Percentiles rank a stretch among this genome's conserved stretches.
These are phyloP conservation scores for Rhizopogon rudus DNA, from an alignment of 768 basidiomycete genomes.

Conservation along the genomic window DNA sequence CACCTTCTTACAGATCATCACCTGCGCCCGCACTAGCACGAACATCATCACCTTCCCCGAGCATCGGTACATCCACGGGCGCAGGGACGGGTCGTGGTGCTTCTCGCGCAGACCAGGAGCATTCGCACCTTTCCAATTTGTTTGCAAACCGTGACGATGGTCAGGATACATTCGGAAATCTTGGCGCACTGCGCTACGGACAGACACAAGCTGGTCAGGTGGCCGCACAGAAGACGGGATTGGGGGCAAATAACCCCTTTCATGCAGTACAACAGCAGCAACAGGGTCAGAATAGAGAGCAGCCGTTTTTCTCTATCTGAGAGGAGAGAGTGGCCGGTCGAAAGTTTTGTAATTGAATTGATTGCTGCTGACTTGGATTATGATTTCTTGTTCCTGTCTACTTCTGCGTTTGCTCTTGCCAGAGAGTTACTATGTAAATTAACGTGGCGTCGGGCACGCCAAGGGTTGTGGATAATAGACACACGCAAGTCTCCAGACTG, in stretches of 20 bases:
- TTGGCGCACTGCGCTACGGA: constrained; percentile 71
- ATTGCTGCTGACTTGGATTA: no score
- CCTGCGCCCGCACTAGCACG: constrained; percentile 39
- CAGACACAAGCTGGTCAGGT: constrained; percentile 50
- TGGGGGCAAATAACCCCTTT: constrained; percentile 59
- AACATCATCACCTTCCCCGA: constrained; percentile 35
- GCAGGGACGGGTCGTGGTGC: constrained; percentile 15
- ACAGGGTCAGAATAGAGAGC: constrained; percentile 42
- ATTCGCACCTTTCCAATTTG: constrained; percentile 69
- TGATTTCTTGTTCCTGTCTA: no score
- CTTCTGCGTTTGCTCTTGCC: no score
- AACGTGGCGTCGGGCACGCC: no score
- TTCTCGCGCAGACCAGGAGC: constrained; percentile 59
- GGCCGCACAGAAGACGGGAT: constrained; percentile 43
- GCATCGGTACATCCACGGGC: constrained; percentile 21
- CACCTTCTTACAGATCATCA: constrained; percentile 25
- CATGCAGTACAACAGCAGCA: constrained; percentile 54
- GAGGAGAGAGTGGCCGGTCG: no score
- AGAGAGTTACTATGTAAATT: no score
- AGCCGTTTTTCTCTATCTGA: constrained; percentile 75
- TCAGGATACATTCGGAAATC: constrained; percentile 92
- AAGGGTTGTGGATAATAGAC: constrained; percentile 21
- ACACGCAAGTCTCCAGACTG: constrained; percentile 28
- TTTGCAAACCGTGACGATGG: constrained; percentile 91
- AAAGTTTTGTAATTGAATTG: no score